Evolutionary conservation across 78 protist genomes (phyloP).

Genomic region (Chrysochromulina tobinii): DNA sequence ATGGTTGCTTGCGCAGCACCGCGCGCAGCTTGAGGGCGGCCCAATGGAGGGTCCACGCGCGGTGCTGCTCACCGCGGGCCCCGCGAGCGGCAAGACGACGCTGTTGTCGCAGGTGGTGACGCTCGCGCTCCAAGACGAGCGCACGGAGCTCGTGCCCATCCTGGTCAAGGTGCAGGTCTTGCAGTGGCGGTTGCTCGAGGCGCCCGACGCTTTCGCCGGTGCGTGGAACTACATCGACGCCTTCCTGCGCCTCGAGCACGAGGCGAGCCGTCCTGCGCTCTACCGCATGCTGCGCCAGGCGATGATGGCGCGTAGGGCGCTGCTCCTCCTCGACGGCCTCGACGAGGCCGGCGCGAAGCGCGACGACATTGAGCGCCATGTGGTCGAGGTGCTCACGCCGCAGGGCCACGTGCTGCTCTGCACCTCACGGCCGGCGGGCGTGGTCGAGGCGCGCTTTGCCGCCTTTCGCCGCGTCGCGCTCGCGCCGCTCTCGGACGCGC

Average conservation of each 20-base stretch:
- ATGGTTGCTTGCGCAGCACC: no score
- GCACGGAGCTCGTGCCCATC: background rate
- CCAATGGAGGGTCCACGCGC: no score
- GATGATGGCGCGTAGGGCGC: background rate
- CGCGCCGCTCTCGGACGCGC: background rate
- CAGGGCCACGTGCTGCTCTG: background rate
- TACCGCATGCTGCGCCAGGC: background rate
- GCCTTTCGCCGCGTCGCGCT: background rate
- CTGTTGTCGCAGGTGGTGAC: background rate
- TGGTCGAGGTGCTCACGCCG: background rate
- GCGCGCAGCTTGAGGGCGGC: no score
- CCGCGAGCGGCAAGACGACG: conserved; percentile 1
- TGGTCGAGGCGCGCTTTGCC: background rate
- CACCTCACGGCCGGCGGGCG: background rate
- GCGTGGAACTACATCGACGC: conserved; percentile 1
- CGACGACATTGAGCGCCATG: background rate
- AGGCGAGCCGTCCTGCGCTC: background rate
- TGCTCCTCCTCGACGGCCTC: background rate
- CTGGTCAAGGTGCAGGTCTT: background rate
- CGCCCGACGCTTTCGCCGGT: background rate
- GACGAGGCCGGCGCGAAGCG: background rate
- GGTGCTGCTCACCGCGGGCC: background rate
- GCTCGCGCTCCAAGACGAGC: background rate
- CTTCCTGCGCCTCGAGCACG: background rate
- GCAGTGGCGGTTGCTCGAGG: background rate